Evolutionary conservation across 306 rosid genomes (phyloP), one percentile per base, ranked within the genome.

Genomic region (Styphnolobium japonicum): DNA sequence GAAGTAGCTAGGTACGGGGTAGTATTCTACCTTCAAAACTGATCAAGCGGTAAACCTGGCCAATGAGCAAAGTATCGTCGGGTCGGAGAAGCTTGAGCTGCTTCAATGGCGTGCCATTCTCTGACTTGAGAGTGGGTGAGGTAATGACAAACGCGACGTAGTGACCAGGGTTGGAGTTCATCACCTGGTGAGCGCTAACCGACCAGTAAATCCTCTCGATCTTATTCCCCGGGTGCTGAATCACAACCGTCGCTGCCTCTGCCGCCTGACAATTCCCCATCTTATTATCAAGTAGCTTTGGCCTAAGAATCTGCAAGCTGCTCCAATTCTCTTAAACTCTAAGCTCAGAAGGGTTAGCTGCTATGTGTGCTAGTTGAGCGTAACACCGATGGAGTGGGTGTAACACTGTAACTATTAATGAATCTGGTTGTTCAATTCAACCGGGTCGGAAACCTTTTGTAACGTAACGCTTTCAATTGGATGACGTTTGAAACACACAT

Each of bases 201-300:
- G 98, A 90, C 97, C 97, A 90, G 40, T 90, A 88, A 81, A 94
- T 80, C 83, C 91, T 89, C 86, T 94, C 92, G 21, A 87, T 22
- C 90, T 82, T 94, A 70, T 73, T 85, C 27, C 89, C 96, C 0
- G 97, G 96, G 19, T 90, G 96, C 2, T 90, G 92, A 57, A 94
- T 86, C 79, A 94, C 82, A 67, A 94, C 98, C 73, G 96, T 90
- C 14, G 98, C 98, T 3, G 88, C 90, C 71, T 92, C 98, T 46
- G 97, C 96, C 70, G 97, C 94, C 83, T 94, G 98, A 72, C 98
- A 94, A 74, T 94, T 94, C 25, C 98, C 98, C 98, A 93, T 93
- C 27, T n/a, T n/a, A n/a, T n/a, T n/a, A n/a, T n/a, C 25, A 22
- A 36, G 15, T 15, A 15, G 4, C 23, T n/a, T n/a, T n/a, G n/a